These are phyloP conservation scores for Teratosphaeria destructans DNA, from an alignment of 2,329 filamentous ascomycete genomes.

Conservation along the genomic window DNA sequence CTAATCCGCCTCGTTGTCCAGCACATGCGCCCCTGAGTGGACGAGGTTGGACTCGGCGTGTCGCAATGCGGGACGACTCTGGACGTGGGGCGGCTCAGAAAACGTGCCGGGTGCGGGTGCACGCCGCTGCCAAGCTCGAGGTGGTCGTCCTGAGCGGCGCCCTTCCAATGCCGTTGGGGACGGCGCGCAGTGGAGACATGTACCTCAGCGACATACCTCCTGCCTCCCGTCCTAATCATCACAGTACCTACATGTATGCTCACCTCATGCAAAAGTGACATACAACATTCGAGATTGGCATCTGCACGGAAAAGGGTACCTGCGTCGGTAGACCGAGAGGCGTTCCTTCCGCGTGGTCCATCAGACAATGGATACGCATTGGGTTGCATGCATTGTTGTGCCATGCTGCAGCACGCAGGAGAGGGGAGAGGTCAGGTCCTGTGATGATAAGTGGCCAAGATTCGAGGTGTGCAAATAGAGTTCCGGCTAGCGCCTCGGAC, in stretches of 20 bases:
- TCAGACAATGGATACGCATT: neutral
- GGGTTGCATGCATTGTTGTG: neutral
- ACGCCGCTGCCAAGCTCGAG: neutral
- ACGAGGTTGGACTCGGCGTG: neutral
- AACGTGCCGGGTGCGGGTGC: neutral
- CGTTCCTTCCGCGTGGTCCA: neutral
- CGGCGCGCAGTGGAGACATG: neutral
- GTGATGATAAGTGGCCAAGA: too few species aligned
- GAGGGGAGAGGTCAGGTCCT: neutral
- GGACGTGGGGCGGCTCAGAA: neutral
- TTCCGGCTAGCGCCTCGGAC: neutral
- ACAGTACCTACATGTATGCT: neutral
- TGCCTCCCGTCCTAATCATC: too few species aligned
- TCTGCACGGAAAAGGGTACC: neutral
- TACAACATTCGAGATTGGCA: neutral
- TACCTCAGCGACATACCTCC: too few species aligned
- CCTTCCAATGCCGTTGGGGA: neutral
- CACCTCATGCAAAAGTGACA: neutral
- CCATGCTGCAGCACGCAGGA: neutral
- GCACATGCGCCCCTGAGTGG: neutral
- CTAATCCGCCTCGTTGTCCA: neutral
- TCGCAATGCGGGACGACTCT: neutral
- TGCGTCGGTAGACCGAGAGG: neutral
- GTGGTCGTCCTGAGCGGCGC: neutral
- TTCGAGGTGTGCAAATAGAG: neutral